These are phyloP conservation scores for Fraxinus platypoda DNA, from an alignment of 305 asterid genomes.

Conservation along the genomic window DNA sequence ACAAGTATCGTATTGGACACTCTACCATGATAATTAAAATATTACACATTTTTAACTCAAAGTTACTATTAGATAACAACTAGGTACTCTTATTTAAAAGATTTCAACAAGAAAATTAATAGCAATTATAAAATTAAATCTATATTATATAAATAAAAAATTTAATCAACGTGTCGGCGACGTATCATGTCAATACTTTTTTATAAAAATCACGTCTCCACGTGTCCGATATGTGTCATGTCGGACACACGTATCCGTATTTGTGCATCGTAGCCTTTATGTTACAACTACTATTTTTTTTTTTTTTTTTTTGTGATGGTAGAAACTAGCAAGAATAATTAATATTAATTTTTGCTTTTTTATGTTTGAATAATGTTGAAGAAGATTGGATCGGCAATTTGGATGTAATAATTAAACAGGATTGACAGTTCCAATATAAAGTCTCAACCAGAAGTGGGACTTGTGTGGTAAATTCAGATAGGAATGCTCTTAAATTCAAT, in stretches of 20 bases:
- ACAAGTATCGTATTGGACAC: background rate
- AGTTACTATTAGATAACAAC: background rate
- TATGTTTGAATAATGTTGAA: background rate
- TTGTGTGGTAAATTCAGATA: background rate
- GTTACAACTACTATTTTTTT: background rate
- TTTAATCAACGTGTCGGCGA: background rate
- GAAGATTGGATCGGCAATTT: background rate
- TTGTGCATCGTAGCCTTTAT: background rate
- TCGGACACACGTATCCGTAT: background rate
- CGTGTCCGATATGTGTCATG: background rate
- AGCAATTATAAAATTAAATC: too few species aligned
- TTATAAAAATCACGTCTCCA: background rate
- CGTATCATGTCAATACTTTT: background rate
- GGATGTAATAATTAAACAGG: background rate
- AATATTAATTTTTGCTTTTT: background rate
- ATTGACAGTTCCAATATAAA: background rate
- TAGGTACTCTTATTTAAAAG: background rate
- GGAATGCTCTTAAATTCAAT: background rate
- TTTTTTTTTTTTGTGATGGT: background rate
- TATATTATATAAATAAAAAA: too few species aligned
- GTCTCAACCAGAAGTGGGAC: background rate
- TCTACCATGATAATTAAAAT: background rate
- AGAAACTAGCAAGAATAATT: background rate
- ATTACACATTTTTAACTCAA: background rate
- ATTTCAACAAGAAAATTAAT: background rate